Evolutionary conservation across 2,329 filamentous ascomycete species (phyloP), one percentile per base, ranked within the genome.

Genomic region (Cladophialophora chaetospira): DNA sequence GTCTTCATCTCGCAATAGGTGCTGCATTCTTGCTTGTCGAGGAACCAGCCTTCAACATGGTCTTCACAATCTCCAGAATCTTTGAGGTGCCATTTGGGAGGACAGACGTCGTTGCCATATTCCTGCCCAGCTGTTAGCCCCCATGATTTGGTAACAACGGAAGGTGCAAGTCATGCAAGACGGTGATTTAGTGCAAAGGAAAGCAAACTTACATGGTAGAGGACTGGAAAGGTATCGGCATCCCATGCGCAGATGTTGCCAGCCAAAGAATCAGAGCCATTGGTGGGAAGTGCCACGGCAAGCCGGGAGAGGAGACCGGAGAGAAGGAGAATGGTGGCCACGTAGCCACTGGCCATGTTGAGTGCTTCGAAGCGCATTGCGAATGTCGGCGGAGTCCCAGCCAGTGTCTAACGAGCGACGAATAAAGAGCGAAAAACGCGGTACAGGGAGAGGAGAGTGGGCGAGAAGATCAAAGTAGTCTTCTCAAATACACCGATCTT

Each of bases 1-100:
- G 42, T 57, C 13, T 33, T 42, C 13, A 57, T 43, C n/a, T 57
- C 21, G 23, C 54, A 57, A 48, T 47, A 57, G 33, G 47, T 50
- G 25, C 38, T 28, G 19, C 54, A 57, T 3, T 44, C n/a, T n/a
- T 19, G 26, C 15, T 8, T 15, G 17, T 10, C 23, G 5, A 40
- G 6, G 36, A 8, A 8, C 17, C 13, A 10, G 4, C 8, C 0
- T 21, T 21, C 25, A 13, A 33, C 11, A 13, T 48, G 3, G n/a
- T 49, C 43, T 19, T 49, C 11, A 38, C 46, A 51, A 2, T 33
- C 25, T 5, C 23, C n/a, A 26, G 25, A n/a, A 15, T 33, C 13
- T 8, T 19, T 25, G 23, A 52, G 17, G 29, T 29, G 17, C n/a
- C 35, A 56, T 13, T n/a, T n/a, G 1, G 47, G 26, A 3, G 54